Conservation (phyloP, 2,329 filamentous ascomycete genomes). For the Aphanocladium album region DNA sequence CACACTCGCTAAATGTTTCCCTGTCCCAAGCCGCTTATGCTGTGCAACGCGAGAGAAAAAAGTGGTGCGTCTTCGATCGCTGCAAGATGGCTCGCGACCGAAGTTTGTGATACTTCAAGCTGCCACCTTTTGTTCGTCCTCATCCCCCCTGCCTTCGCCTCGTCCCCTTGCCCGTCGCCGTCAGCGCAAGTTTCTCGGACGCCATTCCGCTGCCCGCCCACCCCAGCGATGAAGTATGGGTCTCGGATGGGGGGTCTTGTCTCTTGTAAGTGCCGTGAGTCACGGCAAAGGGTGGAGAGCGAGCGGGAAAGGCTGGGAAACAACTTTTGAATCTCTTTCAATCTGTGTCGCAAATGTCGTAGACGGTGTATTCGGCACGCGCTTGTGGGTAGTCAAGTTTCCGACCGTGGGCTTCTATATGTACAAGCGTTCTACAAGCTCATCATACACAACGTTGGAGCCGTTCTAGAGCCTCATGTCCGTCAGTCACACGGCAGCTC, state of each 20-base stretch:
- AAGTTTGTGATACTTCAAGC: not conserved
- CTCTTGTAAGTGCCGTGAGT: constrained; percentile 10
- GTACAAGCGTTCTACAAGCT: not conserved
- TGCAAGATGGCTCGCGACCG: constrained; percentile 1
- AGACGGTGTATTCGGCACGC: not conserved
- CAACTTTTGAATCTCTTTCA: not conserved
- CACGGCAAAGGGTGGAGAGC: constrained; percentile 11
- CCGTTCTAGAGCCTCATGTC: constrained; percentile 4
- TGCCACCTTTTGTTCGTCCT: not conserved
- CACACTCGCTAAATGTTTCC: not conserved
- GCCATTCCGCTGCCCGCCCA: not conserved
- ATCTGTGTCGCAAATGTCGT: not conserved
- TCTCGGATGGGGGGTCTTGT: constrained; percentile 5
- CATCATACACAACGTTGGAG: constrained; percentile 2
- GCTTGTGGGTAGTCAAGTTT: not conserved
- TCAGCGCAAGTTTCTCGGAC: not conserved
- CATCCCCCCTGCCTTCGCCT: not conserved
- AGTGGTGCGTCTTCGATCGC: constrained; percentile 1
- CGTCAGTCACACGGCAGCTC: constrained; percentile 6
- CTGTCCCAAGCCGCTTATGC: not conserved
- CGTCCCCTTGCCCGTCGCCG: not conserved
- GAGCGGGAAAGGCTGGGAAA: constrained; percentile 11
- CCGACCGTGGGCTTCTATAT: not conserved
- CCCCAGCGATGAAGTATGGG: constrained; percentile 3
- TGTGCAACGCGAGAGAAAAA: not conserved